A percentile compares a stretch with the other conserved stretches of the same genome.
These are phyloP conservation scores for Kandelia obovata DNA, from an alignment of 345 rosid species.

Conservation along the genomic window DNA sequence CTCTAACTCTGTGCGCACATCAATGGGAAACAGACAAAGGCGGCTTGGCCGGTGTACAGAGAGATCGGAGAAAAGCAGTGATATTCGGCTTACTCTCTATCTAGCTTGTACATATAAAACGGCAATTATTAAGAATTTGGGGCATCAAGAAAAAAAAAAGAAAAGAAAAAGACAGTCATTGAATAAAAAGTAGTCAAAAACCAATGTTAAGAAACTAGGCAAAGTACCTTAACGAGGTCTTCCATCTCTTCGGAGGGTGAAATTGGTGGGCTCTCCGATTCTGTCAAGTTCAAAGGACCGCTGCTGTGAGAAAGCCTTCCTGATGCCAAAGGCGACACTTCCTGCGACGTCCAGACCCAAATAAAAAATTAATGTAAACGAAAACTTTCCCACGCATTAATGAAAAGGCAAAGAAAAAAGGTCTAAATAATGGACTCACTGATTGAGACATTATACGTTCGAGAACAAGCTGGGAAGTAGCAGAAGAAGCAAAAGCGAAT, in stretches of 20 bases:
- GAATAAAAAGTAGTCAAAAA: not conserved
- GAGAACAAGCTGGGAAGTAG: constrained; percentile 86
- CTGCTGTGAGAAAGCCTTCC: constrained; percentile 96
- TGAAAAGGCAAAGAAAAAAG: not conserved
- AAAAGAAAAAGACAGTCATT: not conserved
- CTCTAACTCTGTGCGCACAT: constrained; percentile 7
- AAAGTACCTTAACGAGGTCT: constrained; percentile 76
- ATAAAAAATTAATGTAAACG: not conserved
- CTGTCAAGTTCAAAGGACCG: constrained; percentile 68
- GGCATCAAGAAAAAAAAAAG: not conserved
- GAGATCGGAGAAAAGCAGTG: not conserved
- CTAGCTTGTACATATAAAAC: no score
- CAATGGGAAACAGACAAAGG: constrained; percentile 7
- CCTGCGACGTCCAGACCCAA: constrained; percentile 39
- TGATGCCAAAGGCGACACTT: constrained; percentile 85
- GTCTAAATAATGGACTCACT: constrained; percentile 32
- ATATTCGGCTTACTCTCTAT: no score
- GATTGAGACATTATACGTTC: constrained; percentile 97
- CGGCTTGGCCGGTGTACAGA: constrained; percentile 1
- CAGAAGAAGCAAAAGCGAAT: constrained; percentile 66
- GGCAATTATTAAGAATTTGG: no score
- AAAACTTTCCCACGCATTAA: not conserved
- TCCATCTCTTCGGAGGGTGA: constrained; percentile 89
- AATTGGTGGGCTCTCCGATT: constrained; percentile 71
- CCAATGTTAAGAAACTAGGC: no score